Conservation (phyloP, 83 land plant species). For the Larix sibirica region DNA sequence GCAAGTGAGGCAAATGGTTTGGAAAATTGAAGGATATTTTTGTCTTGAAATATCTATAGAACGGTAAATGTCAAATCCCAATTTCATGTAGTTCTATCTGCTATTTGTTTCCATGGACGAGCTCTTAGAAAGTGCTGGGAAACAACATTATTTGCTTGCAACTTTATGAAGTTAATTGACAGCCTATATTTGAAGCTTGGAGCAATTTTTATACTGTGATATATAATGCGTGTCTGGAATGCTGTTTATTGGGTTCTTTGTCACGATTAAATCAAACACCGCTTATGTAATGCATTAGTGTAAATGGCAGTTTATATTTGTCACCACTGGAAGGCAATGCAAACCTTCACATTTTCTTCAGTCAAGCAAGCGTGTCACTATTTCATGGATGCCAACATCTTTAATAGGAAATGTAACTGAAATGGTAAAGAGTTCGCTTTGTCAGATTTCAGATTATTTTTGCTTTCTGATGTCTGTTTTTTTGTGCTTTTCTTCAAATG, state of each 20-base stretch:
- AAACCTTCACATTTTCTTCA: background rate
- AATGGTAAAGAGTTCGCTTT: background rate
- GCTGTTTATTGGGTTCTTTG: too few relatives aligned
- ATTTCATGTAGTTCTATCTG: background rate
- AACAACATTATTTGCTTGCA: background rate
- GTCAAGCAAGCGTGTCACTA: background rate
- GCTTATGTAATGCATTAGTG: background rate
- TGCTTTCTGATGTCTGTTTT: background rate
- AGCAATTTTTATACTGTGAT: too few relatives aligned
- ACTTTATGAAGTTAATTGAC: background rate
- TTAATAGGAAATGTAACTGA: background rate
- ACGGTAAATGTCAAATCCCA: background rate
- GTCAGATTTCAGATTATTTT: background rate
- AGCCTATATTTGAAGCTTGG: background rate
- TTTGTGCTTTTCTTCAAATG: background rate
- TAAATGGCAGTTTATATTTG: background rate
- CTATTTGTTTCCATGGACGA: background rate
- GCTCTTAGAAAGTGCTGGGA: background rate
- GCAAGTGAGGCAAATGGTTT: constrained; percentile 6
- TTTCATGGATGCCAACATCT: background rate
- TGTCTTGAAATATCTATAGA: background rate
- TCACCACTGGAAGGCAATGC: background rate
- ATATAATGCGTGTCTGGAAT: too few relatives aligned
- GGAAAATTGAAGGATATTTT: constrained; percentile 2
- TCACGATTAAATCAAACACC: too few relatives aligned